Base-by-base conservation (phyloP, 2,329 filamentous ascomycete species). In the Penicillium sp. region DNA sequence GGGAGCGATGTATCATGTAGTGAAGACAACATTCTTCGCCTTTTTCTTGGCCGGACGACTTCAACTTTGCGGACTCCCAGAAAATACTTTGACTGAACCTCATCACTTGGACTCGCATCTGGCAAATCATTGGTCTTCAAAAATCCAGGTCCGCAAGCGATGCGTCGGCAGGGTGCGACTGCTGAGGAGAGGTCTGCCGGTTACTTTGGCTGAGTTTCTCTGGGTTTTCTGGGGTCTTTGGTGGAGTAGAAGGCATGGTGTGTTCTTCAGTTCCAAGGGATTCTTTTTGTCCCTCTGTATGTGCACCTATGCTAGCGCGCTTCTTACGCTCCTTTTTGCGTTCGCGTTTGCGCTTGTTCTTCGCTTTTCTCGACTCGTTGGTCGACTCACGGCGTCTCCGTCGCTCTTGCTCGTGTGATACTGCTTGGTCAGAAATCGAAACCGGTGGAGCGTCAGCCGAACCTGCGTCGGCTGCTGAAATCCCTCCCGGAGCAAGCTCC, bases 61-160 rank as follows among this genome's bases (percentile, higher is more conserved):
- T 36, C 25, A 5, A 30, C 3, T 3, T 39, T 29, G 13, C 8
- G 18, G n/a, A 25, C 47, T 22, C 22, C n/a, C 11, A 28, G 45
- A n/a, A 68, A 70, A 55, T 67, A 70, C 50, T 64, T 67, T 5
- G 68, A 71, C 59, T 57, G 61, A 50, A 64, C 69, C 69, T 72
- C 69, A 70, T 68, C 67, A 62, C 64, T 53, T 58, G 64, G 56
- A 55, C 61, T 68, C 62, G 66, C 44, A 54, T 58, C 58, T 58
- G 59, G 63, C 60, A 63, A 70, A 70, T 72, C 70, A 69, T 64
- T 53, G 70, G 70, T 52, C 19, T 41, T 55, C 59, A 62, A 70
- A 72, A 72, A 72, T 61, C 66, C 65, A 50, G 12, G 16, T 60
- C 46, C 60, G 58, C 64, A 16, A 50, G 19, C 2, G 10, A 22